These are phyloP conservation scores for Kwoniella shandongensis DNA, from an alignment of 768 basidiomycete species.

Conservation along the genomic window DNA sequence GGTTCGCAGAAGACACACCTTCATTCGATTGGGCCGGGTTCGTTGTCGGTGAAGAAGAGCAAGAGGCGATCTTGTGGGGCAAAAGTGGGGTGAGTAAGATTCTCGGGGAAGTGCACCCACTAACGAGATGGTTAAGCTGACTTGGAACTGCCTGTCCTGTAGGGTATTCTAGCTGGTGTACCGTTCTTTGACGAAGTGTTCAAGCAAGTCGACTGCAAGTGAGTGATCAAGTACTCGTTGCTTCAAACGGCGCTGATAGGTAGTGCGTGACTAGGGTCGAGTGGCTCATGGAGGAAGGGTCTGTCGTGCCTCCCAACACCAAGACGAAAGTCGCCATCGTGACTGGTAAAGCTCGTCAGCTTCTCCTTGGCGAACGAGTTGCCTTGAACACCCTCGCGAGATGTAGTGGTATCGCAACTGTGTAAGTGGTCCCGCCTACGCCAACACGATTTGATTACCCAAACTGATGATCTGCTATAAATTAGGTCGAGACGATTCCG, in stretches of 20 bases:
- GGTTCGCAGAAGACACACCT: constrained; percentile 91
- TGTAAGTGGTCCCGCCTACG: constrained; percentile 59
- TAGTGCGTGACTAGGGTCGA: constrained; percentile 65
- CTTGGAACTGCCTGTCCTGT: background rate
- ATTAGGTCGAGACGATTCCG: constrained; percentile 76
- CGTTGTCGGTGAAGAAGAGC: constrained; percentile 85
- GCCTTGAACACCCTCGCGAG: constrained; percentile 90
- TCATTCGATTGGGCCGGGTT: constrained; percentile 96
- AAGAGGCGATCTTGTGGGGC: constrained; percentile 84
- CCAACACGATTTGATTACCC: background rate
- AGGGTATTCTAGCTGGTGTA: constrained; percentile 80
- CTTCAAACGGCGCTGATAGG: background rate
- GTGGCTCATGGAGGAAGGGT: constrained; percentile 89
- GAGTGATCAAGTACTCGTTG: constrained; percentile 53
- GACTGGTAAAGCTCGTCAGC: constrained; percentile 77
- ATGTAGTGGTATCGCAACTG: constrained; percentile 94
- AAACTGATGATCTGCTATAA: background rate
- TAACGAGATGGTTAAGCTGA: background rate
- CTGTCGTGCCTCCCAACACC: constrained; percentile 67
- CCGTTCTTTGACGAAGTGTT: constrained; percentile 97
- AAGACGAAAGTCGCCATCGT: constrained; percentile 76
- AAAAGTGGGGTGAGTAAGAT: constrained; percentile 76
- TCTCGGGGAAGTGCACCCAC: too few species aligned
- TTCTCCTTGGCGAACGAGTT: constrained; percentile 88
- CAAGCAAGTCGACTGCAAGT: constrained; percentile 83